Conservation (phyloP, 108 stramenopile species). For the Stephanodiscus triporus region DNA sequence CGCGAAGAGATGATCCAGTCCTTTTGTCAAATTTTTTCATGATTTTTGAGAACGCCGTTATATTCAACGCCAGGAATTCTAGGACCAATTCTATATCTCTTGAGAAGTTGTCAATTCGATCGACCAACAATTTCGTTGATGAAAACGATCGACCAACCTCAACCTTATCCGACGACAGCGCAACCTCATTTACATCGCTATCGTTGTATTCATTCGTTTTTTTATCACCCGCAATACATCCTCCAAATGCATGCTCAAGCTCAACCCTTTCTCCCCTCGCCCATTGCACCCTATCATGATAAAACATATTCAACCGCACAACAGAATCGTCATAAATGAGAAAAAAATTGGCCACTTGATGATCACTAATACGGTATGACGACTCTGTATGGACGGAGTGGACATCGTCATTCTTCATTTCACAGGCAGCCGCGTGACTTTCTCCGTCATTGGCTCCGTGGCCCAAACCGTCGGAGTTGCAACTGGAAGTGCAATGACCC, state of each 20-base stretch:
- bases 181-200: conserved; percentile 13
- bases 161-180: neutral
- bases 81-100: conserved; percentile 46
- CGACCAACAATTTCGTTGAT: conserved; percentile 18
- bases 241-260: conserved; percentile 57
- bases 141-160: neutral
- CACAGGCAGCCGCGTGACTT: neutral
- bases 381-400: conserved; percentile 44
- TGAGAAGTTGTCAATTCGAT: conserved; percentile 38
- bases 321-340: conserved; percentile 50
- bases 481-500: neutral
- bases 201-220: too few relatives aligned
- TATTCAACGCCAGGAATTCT: conserved; percentile 48
- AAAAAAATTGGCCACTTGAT: conserved; percentile 47
- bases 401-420: conserved; percentile 17
- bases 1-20: conserved; percentile 54
- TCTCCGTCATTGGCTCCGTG: conserved; percentile 9
- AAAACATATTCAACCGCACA: conserved; percentile 58
- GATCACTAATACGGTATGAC: conserved; percentile 19
- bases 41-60: conserved; percentile 51
- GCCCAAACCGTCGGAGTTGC: neutral
- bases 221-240: conserved; percentile 26
- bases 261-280: conserved; percentile 52
- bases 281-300: conserved; percentile 61
- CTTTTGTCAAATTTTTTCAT: conserved; percentile 55